Evolutionary conservation across 2,329 filamentous ascomycete genomes (phyloP).

Genomic region (Thelonectria olida): DNA sequence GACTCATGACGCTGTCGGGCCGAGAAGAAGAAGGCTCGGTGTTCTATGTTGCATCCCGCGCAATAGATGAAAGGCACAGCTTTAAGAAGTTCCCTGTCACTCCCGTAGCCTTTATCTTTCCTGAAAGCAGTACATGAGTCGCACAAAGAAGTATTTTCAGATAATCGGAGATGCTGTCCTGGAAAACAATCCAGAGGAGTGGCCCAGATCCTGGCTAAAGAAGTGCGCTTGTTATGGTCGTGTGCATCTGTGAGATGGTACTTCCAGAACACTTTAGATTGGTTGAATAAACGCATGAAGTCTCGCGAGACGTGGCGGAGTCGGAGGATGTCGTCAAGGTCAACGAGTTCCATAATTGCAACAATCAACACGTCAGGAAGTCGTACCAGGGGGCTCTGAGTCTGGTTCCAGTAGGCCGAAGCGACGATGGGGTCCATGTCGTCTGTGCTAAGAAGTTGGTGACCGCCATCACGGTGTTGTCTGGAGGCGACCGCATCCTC

Average conservation of each 20-base stretch:
- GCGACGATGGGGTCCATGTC: constrained; percentile 4
- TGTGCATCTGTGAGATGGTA: constrained; percentile 9
- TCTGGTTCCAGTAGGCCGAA: constrained; percentile 9
- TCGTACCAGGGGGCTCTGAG: constrained; percentile 1
- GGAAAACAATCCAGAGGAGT: constrained; percentile 3
- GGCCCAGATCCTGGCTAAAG: constrained; percentile 8
- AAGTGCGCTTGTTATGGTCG: neutral
- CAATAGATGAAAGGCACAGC: constrained; percentile 12
- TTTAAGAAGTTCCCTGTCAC: constrained; percentile 2
- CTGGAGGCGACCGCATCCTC: neutral
- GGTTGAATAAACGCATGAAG: constrained; percentile 16
- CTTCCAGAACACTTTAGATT: neutral
- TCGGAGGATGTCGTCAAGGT: constrained; percentile 3
- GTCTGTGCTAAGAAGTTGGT: neutral
- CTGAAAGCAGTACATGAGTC: neutral
- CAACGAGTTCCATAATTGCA: constrained; percentile 7
- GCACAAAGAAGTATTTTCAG: neutral
- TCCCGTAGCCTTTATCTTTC: neutral
- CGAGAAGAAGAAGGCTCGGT: constrained; percentile 15
- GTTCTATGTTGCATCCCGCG: constrained; percentile 19
- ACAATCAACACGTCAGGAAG: constrained; percentile 10
- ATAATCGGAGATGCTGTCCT: neutral
- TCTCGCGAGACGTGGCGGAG: constrained; percentile 13
- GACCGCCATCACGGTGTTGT: neutral
- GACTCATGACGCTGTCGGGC: constrained; percentile 6